A percentile compares a stretch with the other conserved stretches of the same genome.
Evolutionary conservation across 129 eudicot genomes (phyloP).

Genomic region (Flaveria trinervia): DNA sequence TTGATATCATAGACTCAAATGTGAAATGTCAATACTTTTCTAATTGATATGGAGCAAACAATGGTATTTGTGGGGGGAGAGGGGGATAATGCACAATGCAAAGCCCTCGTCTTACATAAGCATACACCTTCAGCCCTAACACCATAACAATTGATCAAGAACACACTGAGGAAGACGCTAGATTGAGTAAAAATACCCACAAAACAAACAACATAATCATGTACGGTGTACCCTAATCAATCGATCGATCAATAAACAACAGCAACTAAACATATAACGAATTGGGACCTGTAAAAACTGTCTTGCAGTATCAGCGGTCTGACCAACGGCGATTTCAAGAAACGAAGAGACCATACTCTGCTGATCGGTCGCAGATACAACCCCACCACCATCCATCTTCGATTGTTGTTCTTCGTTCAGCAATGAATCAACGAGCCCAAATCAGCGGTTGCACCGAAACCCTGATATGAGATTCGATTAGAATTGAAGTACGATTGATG

Average conservation of each 20-base stretch:
- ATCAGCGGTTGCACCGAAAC: not conserved
- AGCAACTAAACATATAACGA: constrained; percentile 1
- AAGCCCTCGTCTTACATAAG: no score
- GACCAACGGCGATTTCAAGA: constrained; percentile 95
- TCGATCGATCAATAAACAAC: not conserved
- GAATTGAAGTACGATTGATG: not conserved
- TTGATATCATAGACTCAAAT: not conserved
- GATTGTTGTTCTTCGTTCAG: constrained; percentile 14
- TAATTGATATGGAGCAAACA: no score
- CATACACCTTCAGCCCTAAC: no score
- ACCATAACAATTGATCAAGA: not conserved
- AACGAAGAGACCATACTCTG: constrained; percentile 72
- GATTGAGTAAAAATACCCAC: not conserved
- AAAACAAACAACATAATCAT: not conserved
- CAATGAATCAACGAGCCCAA: not conserved
- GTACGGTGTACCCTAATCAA: not conserved
- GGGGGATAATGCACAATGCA: no score
- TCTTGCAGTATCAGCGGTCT: constrained; percentile 78
- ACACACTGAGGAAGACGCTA: not conserved
- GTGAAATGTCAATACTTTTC: no score
- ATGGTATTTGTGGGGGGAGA: no score
- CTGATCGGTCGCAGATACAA: constrained; percentile 56
- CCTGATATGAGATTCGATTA: constrained; percentile 17
- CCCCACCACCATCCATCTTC: constrained; percentile 56
- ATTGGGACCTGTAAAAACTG: constrained; percentile 80